Conservation (phyloP, 2,329 filamentous ascomycete genomes). For the Hypomyces rosellus region DNA sequence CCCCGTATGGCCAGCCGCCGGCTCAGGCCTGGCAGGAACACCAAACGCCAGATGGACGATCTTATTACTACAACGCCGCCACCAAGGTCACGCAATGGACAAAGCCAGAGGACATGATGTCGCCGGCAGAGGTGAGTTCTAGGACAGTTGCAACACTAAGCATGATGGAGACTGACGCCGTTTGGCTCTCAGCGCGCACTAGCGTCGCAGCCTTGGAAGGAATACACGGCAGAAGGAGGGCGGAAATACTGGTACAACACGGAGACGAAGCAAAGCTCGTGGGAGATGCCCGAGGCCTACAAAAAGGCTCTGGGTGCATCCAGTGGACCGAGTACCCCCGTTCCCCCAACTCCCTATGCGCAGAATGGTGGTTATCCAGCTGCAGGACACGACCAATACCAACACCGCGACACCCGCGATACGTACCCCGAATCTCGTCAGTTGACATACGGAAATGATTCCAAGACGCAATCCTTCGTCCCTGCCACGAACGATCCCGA, state of each 20-base stretch:
- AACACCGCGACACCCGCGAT: slow-evolving; percentile 25
- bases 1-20: slow-evolving; percentile 43
- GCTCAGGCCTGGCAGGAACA: slow-evolving; percentile 71
- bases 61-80: slow-evolving; percentile 84
- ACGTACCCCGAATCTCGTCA: slow-evolving; percentile 50
- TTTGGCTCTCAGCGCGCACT: slow-evolving; percentile 59
- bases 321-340: slow-evolving; percentile 36
- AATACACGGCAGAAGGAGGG: slow-evolving; percentile 80
- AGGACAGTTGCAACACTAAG: neutral
- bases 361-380: slow-evolving; percentile 35
- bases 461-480: slow-evolving; percentile 52
- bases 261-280: slow-evolving; percentile 85
- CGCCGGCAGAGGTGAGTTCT: slow-evolving; percentile 62
- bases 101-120: slow-evolving; percentile 88
- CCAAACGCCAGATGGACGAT: slow-evolving; percentile 70
- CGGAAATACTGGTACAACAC: slow-evolving; percentile 95
- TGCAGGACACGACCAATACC: slow-evolving; percentile 32
- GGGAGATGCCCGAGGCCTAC: slow-evolving; percentile 86
- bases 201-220: slow-evolving; percentile 82
- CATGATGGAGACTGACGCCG: neutral
- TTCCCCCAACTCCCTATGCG: slow-evolving; percentile 36
- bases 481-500: slow-evolving; percentile 66
- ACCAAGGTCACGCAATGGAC: slow-evolving; percentile 92
- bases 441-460: slow-evolving; percentile 50
- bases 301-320: slow-evolving; percentile 64